Evolutionary conservation across 768 basidiomycete species (phyloP), one percentile per base, ranked within the genome.

Genomic region (Serendipita sp.): DNA sequence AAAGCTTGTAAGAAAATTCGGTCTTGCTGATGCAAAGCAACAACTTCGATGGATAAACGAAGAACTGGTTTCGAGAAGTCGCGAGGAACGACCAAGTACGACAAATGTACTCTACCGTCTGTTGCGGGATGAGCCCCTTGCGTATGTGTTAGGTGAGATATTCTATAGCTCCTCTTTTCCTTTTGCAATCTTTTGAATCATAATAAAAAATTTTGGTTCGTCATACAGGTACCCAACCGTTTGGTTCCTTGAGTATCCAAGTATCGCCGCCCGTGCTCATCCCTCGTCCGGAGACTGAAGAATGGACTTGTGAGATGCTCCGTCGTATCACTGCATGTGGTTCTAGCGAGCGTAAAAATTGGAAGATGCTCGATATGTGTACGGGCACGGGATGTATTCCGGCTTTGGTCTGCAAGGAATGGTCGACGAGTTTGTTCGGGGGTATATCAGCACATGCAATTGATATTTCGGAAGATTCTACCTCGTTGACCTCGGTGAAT

Each of bases 341-440:
- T 65, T 44, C 66, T 7, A 16, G 28, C 37, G 13, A 15, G 30
- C 28, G 64, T 13, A 37, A 44, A 10, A 75, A 75, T 0, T 32
- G 79, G 15, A 76, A 75, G 35, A 74, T 94, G 32, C 78, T 97
- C 37, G 95, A 99, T 75, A 82, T 98, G 51, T 92, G 94, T 73
- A 95, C 93, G 3, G 95, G 95, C 53, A 83, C 91, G 0, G 95
- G 89, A 13, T 93, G 92, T 72, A 93, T 97, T 62, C 88, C 92
- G 1, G 80, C 96, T 46, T 78, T 91, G n/a, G 77, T 98, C 16
- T 85, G 84, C 70, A 79, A 85, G 68, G 74, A 83, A 54, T 82
- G 83, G 75, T 81, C 56, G 35, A 24, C 16, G 24, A n/a, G 32
- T 37, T 83, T 15, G 73, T 77, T 51, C 83, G 81, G 58, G 79